Evolutionary conservation across 768 basidiomycete genomes (phyloP), one percentile per base, ranked within the genome.

Genomic region (Leccinum boreale): DNA sequence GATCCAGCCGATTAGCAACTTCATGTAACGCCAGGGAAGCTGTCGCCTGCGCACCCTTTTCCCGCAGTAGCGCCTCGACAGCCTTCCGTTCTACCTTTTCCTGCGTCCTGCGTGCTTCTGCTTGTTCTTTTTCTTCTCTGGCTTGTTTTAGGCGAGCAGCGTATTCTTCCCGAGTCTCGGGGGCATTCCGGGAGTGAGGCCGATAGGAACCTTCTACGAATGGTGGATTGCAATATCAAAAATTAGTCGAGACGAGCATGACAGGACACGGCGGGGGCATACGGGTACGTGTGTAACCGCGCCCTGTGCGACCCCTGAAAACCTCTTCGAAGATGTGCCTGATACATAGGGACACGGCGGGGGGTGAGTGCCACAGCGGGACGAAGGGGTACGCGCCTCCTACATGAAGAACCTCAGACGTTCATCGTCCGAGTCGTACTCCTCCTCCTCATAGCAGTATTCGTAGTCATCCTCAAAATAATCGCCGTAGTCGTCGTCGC

Each of bases 101-200:
- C 57, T 72, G 70, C 7, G 56, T 60, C 55, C 70, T 66, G 52
- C 86, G 81, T 56, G 76, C 77, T 58, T 81, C 77, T 1, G 83
- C 85, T 23, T 70, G 79, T 56, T 78, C 69, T 65, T 83, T 85
- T 45, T 84, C 82, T 68, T 86, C 81, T 42, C 79, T 75, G 31
- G 62, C 67, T 48, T 74, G 74, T 48, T 77, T 79, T 15, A 86
- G 57, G 46, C 85, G 83, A 44, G 78, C 79, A 51, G 78, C 68
- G 50, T 81, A 82, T 67, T 85, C 74, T 53, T 82, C 80, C n/a
- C 67, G 73, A 11, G 78, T 79, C 65, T 87, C 85, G 12, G 74
- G 67, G 45, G 66, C 44, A 11, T 50, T 51, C 6, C 39, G 55
- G 19, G 58, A 51, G 35, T 46, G 63, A 46, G 44, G 59, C 57